Percentiles rank a stretch among this genome's conserved stretches.
Conservation (phyloP, 164 flowering plant species). For the Chimonanthus salicifolius region DNA sequence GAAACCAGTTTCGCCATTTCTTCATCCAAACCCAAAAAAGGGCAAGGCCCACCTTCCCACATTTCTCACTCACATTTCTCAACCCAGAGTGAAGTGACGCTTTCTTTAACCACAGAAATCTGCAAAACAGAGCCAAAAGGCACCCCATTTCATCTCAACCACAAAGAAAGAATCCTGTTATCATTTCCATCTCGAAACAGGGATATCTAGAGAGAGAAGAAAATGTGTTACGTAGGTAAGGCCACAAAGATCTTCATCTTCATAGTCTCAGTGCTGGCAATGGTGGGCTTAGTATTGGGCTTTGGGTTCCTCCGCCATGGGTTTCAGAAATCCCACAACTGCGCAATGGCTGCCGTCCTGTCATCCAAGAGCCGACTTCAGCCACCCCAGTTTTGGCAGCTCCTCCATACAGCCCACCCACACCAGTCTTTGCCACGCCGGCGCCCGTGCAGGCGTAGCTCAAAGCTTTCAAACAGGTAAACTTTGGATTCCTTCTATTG, state of each 20-base stretch:
- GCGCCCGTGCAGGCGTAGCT: too few relatives aligned
- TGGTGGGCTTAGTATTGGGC: conserved; percentile 56
- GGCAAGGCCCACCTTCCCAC: neutral
- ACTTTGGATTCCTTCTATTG: too few relatives aligned
- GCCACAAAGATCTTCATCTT: conserved; percentile 97
- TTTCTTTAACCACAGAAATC: neutral
- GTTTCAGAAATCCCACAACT: conserved; percentile 32
- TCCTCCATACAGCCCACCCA: too few relatives aligned
- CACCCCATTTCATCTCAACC: neutral
- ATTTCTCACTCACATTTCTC: neutral
- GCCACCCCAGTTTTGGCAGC: neutral
- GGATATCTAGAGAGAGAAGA: neutral
- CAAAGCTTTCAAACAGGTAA: too few relatives aligned
- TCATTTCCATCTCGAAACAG: neutral
- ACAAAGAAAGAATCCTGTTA: neutral
- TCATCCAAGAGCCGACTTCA: conserved; percentile 18
- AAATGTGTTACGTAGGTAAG: conserved; percentile 82
- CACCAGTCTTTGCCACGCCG: too few relatives aligned
- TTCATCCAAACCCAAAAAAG: neutral
- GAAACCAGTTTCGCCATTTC: too few relatives aligned
- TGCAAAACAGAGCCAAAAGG: neutral
- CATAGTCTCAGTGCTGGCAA: conserved; percentile 50
- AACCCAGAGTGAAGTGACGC: neutral
- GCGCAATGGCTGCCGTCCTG: conserved; percentile 30
- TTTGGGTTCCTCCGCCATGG: conserved; percentile 41